phyloP scores from a whole-genome alignment of 23 red algal genomes.

The Chondrus crispus region DNA sequence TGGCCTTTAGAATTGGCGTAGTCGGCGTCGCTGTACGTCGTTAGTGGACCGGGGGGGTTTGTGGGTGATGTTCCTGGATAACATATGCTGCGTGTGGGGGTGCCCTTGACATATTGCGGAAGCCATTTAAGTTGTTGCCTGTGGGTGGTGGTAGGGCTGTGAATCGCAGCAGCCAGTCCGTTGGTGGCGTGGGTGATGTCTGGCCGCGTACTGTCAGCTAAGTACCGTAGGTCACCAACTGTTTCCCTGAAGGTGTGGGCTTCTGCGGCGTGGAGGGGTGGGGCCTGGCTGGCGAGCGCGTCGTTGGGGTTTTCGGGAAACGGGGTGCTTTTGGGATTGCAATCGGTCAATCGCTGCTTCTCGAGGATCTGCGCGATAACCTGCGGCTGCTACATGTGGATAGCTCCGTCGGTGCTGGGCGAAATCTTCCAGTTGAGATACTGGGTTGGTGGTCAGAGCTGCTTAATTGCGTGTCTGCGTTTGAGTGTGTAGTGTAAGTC shows the following conservation, averaged over 20 bases:
- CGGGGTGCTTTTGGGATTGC: neutral
- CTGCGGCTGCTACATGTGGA: constrained; percentile 9
- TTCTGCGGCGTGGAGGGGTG: neutral
- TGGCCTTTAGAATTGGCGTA: neutral
- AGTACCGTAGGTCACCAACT: neutral
- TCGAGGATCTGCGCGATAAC: neutral
- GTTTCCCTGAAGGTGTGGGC: neutral
- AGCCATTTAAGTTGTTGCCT: neutral
- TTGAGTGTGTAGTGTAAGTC: neutral
- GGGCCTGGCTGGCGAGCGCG: neutral
- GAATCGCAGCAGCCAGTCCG: neutral
- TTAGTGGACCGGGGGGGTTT: neutral
- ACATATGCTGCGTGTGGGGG: neutral
- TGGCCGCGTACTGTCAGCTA: neutral
- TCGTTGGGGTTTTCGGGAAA: neutral
- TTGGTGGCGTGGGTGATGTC: neutral
- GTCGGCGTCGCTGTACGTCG: neutral
- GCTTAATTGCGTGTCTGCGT: neutral
- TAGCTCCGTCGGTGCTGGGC: neutral
- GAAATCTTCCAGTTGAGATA: neutral
- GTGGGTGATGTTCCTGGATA: neutral
- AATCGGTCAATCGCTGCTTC: neutral
- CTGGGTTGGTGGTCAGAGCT: neutral
- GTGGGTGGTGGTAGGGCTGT: neutral
- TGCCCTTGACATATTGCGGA: neutral